phyloP scores from a whole-genome alignment of 495 filamentous ascomycete species.

The Aspergillus wentii region DNA sequence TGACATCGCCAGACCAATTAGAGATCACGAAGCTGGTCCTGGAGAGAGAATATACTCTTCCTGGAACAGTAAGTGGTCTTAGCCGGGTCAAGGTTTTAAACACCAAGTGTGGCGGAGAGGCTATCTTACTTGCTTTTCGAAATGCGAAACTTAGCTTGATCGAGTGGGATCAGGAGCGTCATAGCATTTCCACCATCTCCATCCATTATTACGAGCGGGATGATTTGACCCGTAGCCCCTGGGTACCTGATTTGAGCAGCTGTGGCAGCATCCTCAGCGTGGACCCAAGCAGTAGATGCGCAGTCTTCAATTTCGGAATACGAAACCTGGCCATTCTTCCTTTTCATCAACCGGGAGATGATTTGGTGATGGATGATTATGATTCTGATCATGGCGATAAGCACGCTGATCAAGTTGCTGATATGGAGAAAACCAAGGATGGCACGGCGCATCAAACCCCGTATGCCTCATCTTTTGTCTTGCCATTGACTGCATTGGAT shows the following conservation, averaged over 20 bases:
- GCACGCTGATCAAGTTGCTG: constrained; percentile 14
- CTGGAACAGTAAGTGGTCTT: constrained; percentile 79
- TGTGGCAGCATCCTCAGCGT: constrained; percentile 76
- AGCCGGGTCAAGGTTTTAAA: constrained; percentile 65
- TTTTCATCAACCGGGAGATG: constrained; percentile 79
- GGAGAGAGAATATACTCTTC: constrained; percentile 72
- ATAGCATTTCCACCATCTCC: constrained; percentile 77
- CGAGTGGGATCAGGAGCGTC: constrained; percentile 83
- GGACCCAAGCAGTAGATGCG: constrained; percentile 89
- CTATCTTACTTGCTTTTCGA: constrained; percentile 75
- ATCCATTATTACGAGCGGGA: constrained; percentile 98
- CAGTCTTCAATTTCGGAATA: constrained; percentile 83
- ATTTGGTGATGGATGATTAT: constrained; percentile 86
- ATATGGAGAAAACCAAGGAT: constrained; percentile 43
- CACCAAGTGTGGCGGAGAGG: constrained; percentile 75
- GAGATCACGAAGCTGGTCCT: constrained; percentile 76
- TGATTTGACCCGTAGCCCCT: constrained; percentile 71
- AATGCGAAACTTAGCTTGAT: constrained; percentile 91
- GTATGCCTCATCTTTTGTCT: constrained; percentile 85
- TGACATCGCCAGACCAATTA: constrained; percentile 13
- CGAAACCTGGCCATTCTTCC: constrained; percentile 90
- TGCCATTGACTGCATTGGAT: constrained; percentile 81
- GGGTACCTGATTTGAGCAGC: constrained; percentile 61
- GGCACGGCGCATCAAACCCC: constrained; percentile 60
- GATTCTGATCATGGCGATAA: constrained; percentile 66